phyloP scores from a whole-genome alignment of 495 filamentous ascomycete species.

The Podospora pseudoanserina region DNA sequence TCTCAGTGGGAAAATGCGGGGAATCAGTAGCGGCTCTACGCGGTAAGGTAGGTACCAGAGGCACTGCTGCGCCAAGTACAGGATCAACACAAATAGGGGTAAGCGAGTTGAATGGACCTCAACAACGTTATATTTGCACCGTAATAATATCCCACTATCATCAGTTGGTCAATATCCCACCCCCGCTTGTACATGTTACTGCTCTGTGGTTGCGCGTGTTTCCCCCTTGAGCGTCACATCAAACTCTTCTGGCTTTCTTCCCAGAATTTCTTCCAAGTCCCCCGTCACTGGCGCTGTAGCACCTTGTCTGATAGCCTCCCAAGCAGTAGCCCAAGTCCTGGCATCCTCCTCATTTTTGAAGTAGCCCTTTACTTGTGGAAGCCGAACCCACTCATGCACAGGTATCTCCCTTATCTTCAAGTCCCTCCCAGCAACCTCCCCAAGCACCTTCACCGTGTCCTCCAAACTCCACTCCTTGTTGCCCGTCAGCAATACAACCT shows the following conservation, averaged over 20 bases:
- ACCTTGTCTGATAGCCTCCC: constrained; percentile 41
- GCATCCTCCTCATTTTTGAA: constrained; percentile 25
- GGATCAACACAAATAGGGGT: too few relatives aligned
- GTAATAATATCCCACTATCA: too few relatives aligned
- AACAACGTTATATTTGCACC: too few relatives aligned
- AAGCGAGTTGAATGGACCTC: too few relatives aligned
- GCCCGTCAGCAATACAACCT: constrained; percentile 41
- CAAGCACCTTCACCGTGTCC: constrained; percentile 41
- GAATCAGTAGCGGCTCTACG: too few relatives aligned
- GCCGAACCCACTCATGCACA: constrained; percentile 41
- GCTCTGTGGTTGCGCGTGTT: neutral
- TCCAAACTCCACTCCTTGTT: constrained; percentile 36
- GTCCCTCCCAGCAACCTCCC: constrained; percentile 25
- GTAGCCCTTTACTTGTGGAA: constrained; percentile 27
- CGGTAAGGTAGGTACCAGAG: too few relatives aligned
- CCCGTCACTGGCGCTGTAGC: constrained; percentile 39
- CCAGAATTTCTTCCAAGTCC: constrained; percentile 36
- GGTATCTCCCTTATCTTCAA: constrained; percentile 35
- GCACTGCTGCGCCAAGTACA: too few relatives aligned
- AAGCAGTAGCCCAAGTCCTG: constrained; percentile 39
- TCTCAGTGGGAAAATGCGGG: too few relatives aligned
- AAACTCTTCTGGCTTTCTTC: constrained; percentile 34
- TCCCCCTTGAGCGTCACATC: constrained; percentile 34
- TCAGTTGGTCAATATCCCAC: too few relatives aligned
- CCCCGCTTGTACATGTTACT: neutral